Base-by-base conservation (phyloP, 2,329 filamentous ascomycete genomes). In the Neopestalotiopsis rosae region DNA sequence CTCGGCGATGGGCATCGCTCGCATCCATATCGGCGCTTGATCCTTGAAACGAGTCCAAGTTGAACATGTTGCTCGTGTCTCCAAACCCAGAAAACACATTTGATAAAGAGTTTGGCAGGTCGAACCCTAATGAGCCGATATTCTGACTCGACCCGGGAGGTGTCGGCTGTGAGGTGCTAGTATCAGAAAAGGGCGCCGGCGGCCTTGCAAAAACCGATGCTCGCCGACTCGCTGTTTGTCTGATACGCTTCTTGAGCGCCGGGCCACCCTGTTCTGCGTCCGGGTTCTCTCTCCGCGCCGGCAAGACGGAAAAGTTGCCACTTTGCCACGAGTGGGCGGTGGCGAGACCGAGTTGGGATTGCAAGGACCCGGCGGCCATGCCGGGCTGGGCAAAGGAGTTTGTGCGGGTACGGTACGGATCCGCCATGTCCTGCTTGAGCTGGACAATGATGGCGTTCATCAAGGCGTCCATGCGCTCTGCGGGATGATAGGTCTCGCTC, bases 391-490 rank as follows among this genome's bases (percentile, higher is more conserved):
- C 67, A 38, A 30, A 69, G 40, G 71, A 70, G 4, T 67, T 72
- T 63, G 62, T 57, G 28, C 40, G 61, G 7, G 58, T 42, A 3
- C 24, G 69, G 62, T 38, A 59, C 28, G 56, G 59, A 67, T 64
- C 74, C 68, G 61, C 80, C 45, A 57, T 73, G 58, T 78, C 76
- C n/a, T 70, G 72, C 5, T 80, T 80, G 2, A 88, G 79, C 70
- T 88, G 84, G 6, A 81, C 77, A 52, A 87, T 80, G n/a, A 88
- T 85, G n/a, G 82, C 83, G 69, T 85, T 83, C 4, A 89, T 81
- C 5, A 88, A 80, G 17, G 81, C 78, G 38, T 86, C 84, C 86
- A 89, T 88, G 66, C 84, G 81, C 42, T 84, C 82, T 0, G 86
- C 86, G 1, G 87, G 86, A 67, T 87, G 83, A 74, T 87, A 88